Base-by-base conservation (phyloP, 2,329 filamentous ascomycete species). In the Arthrobotrys iridis region DNA sequence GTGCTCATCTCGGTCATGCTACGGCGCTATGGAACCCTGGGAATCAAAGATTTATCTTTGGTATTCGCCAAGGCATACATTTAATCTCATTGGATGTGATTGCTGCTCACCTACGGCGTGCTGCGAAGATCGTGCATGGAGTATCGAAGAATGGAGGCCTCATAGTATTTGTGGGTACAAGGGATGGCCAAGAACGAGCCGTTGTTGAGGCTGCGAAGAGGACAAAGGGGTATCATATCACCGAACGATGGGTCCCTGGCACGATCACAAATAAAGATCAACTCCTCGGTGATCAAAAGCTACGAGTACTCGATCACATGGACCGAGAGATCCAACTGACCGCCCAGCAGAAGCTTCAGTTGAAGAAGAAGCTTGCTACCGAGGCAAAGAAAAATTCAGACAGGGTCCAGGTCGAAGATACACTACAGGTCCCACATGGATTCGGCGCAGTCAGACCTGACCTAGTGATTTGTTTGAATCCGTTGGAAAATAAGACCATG, bases 31-130 rank as follows among this genome's bases (percentile, higher is more conserved):
- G 95, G 95, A 96, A 99, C 83, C 93, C 95, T 8, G 90, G 89
- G 60, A 99, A 98, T 84, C 90, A 93, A 77, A 88, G 91, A 78
- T 98, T 98, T 84, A 98, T 99, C 81, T 93, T 92, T 82, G 95
- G 95, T 79, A 88, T 96, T 76, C 87, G 95, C 46, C 88, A 95
- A 78, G 93, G 91, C 13, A 90, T 96, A 76, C 94, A 97, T 83
- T 93, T 99, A 81, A 97, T 99, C 82, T 91, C 90, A 7, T 89
- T 98, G 2, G 95, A 99, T 81, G 87, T 89, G 74, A 98, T 92
- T 30, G 93, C 93, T 11, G 90, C 93, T 13, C 90, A 98, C 83
- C 87, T 99, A 65, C 89, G 94, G n/a, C 89, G 95, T 58, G 93
- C 95, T 3, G 93, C 93, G n/a, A 91, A 93, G 79, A 89, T 99